phyloP scores from a whole-genome alignment of 108 stramenopile genomes.

The Fistulifera solaris region DNA sequence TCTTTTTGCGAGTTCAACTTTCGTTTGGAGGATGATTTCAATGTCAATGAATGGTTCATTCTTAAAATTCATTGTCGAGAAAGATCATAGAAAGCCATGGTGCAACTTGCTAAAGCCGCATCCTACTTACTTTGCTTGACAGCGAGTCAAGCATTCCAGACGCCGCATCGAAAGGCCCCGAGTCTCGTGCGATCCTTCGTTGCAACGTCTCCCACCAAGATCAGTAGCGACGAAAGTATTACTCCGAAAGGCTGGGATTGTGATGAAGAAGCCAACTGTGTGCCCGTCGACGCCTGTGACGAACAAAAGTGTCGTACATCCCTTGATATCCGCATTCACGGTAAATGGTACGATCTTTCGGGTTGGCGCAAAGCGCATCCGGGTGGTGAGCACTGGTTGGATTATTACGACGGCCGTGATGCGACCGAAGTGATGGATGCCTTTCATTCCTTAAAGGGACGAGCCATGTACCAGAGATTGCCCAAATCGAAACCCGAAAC shows the following conservation, averaged over 20 bases:
- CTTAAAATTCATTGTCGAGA: too few species aligned
- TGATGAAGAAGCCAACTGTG: conserved; percentile 63
- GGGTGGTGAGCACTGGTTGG: conserved; percentile 88
- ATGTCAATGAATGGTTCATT: too few species aligned
- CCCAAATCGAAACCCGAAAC: conserved; percentile 41
- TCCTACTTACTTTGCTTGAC: too few species aligned
- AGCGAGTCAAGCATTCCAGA: too few species aligned
- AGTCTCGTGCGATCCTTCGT: too few species aligned
- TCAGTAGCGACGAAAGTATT: too few species aligned
- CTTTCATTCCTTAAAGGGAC: conserved; percentile 78
- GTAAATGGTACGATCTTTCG: conserved; percentile 82
- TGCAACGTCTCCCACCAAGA: too few species aligned
- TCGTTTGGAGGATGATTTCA: too few species aligned
- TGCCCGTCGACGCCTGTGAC: conserved; percentile 51
- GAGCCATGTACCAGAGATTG: conserved; percentile 64
- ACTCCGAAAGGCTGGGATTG: conserved; percentile 42
- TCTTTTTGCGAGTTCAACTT: too few species aligned
- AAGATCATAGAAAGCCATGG: too few species aligned
- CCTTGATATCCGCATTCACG: conserved; percentile 78
- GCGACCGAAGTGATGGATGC: conserved; percentile 93
- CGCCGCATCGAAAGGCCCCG: too few species aligned
- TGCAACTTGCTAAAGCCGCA: too few species aligned
- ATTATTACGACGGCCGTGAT: conserved; percentile 87
- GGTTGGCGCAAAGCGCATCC: conserved; percentile 90
- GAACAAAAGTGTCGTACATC: conserved; percentile 51